Evolutionary conservation across 352 stramenopile species (phyloP), one percentile per base, ranked within the genome.

Genomic region (Pythium rishiriense): DNA sequence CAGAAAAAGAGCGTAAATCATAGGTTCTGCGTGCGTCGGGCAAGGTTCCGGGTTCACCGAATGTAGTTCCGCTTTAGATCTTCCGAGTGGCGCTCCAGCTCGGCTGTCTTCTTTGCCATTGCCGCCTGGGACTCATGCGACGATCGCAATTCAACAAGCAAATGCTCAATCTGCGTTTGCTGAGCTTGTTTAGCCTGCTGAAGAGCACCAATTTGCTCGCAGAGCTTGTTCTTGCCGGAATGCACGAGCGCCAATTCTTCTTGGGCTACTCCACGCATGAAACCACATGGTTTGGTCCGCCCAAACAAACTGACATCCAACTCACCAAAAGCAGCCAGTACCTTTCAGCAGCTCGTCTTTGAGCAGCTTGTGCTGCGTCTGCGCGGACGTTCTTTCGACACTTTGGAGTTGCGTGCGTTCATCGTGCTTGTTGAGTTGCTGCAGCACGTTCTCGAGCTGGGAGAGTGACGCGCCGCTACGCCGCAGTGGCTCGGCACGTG

Each of bases 41-140:
- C n/a, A n/a, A n/a, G n/a, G n/a, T n/a, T n/a, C 24, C 25, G n/a
- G 1, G 37, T 14, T 31, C 62, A 90, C 79, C 68, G 62, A 55
- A 86, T 79, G 60, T 92, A 92, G 21, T 77, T 53, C 35, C 81
- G 68, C 65, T 93, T 91, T 26, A 74, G 53, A 25, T 72, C 69
- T 17, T 67, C 58, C 35, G 70, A 75, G 7, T 59, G 73, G 1
- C 58, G 43, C 62, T 87, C 72, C 8, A 89, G 41, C 9, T 72
- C 57, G 25, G 72, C 61, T 21, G 88, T 63, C 49, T 85, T 88
- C 52, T 74, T 81, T 14, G 48, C 66, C 65, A 88, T 64, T n/a
- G 62, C 48, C 8, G 65, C 52, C 25, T 88, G 75, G 4, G 73
- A 70, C 50, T 92, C 81, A 0, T 74, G 70, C 17, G 81, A 75